These are phyloP conservation scores for Crassisporium funariophilum DNA, from an alignment of 768 basidiomycete species.

Conservation along the genomic window DNA sequence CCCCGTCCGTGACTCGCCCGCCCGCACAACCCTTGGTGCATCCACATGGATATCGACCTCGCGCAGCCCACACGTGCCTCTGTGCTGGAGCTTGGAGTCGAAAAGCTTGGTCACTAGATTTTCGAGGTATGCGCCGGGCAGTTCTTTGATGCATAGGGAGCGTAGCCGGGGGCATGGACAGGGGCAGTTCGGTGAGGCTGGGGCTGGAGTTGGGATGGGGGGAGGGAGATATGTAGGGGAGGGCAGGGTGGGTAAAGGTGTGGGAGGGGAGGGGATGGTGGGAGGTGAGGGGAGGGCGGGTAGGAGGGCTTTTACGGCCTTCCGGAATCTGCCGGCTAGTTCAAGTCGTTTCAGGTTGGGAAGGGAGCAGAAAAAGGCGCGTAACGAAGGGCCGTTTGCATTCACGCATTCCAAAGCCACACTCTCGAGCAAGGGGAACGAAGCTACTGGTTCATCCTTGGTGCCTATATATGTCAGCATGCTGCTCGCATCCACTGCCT, in stretches of 20 bases:
- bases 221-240: constrained; percentile 34
- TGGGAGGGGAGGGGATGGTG: too few relatives aligned
- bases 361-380: constrained; percentile 33
- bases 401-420: constrained; percentile 41
- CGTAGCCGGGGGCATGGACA: constrained; percentile 37
- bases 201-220: constrained; percentile 4
- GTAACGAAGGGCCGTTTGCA: constrained; percentile 32
- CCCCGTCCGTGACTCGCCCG: constrained; percentile 10
- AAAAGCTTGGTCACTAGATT: constrained; percentile 28
- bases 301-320: constrained; percentile 32
- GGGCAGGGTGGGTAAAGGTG: too few relatives aligned
- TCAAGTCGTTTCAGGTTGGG: constrained; percentile 33
- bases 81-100: constrained; percentile 23
- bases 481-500: constrained; percentile 41
- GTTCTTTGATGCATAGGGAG: constrained; percentile 30
- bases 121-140: constrained; percentile 25
- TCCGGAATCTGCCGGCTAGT: constrained; percentile 35
- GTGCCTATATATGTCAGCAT: constrained; percentile 41
- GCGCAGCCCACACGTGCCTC: constrained; percentile 23
- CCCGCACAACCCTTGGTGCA: constrained; percentile 21
- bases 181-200: not conserved
- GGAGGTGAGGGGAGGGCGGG: too few relatives aligned
- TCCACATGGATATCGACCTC: constrained; percentile 38
- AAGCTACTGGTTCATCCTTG: constrained; percentile 16
- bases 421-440: constrained; percentile 24